phyloP scores from a whole-genome alignment of 345 rosid genomes.

The Camelina neglecta region DNA sequence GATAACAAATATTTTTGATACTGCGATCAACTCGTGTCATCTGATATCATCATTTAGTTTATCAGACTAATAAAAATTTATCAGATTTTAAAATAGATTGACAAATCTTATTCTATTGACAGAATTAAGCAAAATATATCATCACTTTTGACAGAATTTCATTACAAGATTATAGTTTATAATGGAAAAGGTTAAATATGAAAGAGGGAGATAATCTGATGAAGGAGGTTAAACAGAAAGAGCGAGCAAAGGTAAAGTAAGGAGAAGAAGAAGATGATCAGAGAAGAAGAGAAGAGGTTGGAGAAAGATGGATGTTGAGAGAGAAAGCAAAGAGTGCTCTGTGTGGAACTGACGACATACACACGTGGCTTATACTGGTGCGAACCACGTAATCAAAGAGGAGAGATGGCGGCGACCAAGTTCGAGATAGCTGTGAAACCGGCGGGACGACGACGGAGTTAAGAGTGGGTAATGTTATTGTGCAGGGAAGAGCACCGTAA shows the following conservation, averaged over 20 bases:
- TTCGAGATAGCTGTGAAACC: conserved; percentile 16
- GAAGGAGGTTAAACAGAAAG: conserved; percentile 35
- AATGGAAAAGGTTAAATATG: too few species aligned
- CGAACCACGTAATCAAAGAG: not conserved
- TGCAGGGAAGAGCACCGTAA: conserved; percentile 17
- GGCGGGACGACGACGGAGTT: conserved; percentile 9
- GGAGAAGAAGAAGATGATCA: conserved; percentile 47
- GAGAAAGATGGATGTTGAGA: conserved; percentile 29
- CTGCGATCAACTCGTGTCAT: conserved; percentile 5
- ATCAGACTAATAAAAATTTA: too few species aligned
- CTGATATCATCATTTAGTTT: not conserved
- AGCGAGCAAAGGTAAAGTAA: conserved; percentile 38
- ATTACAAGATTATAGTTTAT: too few species aligned
- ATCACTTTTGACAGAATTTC: not conserved
- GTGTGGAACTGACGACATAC: conserved; percentile 50
- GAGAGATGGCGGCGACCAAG: conserved; percentile 25
- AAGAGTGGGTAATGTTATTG: not conserved
- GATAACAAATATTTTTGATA: conserved; percentile 18
- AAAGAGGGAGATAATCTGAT: conserved; percentile 29
- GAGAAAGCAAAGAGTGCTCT: conserved; percentile 42
- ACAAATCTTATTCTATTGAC: not conserved
- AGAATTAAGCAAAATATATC: not conserved
- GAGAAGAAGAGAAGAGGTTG: conserved; percentile 34
- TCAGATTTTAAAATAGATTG: not conserved
- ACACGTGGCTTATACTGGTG: conserved; percentile 35